Percentiles rank a stretch among this genome's conserved stretches.
Evolutionary conservation across 495 filamentous ascomycete species (phyloP).

Genomic region (Trichoderma virens): DNA sequence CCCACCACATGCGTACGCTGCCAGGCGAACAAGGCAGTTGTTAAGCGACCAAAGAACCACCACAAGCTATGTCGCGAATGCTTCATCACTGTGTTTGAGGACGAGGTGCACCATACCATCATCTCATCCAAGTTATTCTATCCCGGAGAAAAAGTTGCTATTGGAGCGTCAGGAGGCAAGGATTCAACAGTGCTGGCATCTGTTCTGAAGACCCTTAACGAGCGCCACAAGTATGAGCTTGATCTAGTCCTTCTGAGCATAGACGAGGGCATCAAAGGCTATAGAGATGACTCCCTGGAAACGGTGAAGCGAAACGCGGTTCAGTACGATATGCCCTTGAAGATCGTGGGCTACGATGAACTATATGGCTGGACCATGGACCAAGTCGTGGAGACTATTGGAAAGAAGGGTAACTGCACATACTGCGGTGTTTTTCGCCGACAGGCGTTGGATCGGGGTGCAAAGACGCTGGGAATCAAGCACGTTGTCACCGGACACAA

Average conservation of each 20-base stretch:
- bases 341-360: constrained; percentile 87
- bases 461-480: constrained; percentile 75
- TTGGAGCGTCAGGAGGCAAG: constrained; percentile 95
- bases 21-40: constrained; percentile 67
- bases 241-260: constrained; percentile 82
- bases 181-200: constrained; percentile 95
- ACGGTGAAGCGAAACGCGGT: constrained; percentile 89
- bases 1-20: constrained; percentile 64
- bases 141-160: constrained; percentile 80
- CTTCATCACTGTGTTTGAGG: constrained; percentile 81
- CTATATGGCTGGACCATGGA: constrained; percentile 99
- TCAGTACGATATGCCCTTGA: constrained; percentile 84
- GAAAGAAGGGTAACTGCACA: constrained; percentile 98
- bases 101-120: constrained; percentile 91
- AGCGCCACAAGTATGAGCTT: constrained; percentile 78
- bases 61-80: constrained; percentile 84
- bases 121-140: constrained; percentile 67
- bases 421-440: constrained; percentile 96
- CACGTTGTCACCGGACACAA: constrained; percentile 98
- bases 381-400: constrained; percentile 88
- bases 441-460: constrained; percentile 89
- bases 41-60: constrained; percentile 89
- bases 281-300: constrained; percentile 89
- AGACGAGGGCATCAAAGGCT: constrained; percentile 95
- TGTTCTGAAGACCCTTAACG: constrained; percentile 89